These are phyloP conservation scores for Rusavskia elegans DNA, from an alignment of 495 filamentous ascomycete species.

Conservation along the genomic window DNA sequence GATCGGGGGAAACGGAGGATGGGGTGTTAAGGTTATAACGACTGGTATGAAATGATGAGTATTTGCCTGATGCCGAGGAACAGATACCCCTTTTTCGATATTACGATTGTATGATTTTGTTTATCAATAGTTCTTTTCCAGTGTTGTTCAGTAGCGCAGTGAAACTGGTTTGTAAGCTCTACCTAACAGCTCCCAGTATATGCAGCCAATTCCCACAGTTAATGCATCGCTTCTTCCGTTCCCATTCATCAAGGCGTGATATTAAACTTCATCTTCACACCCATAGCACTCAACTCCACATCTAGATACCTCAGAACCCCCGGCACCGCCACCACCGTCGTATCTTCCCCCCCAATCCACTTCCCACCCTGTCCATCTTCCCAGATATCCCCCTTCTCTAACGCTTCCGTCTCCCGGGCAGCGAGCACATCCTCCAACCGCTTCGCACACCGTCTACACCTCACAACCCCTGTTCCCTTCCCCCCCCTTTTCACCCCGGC, in stretches of 20 bases:
- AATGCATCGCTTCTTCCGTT: no score
- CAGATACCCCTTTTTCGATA: no score
- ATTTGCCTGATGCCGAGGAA: no score
- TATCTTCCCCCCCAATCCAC: constrained; percentile 78
- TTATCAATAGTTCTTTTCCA: no score
- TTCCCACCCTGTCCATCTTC: constrained; percentile 72
- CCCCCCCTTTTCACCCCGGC: constrained; percentile 8
- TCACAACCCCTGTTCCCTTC: constrained; percentile 46
- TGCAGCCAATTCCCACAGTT: no score
- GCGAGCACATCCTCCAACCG: constrained; percentile 41
- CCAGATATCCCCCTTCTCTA: constrained; percentile 58
- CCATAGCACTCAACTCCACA: constrained; percentile 90
- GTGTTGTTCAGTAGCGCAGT: no score
- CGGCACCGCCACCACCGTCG: constrained; percentile 79
- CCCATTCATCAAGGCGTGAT: constrained; percentile 35
- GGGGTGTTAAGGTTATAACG: not conserved
- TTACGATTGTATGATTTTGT: no score
- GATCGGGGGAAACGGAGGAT: constrained; percentile 19
- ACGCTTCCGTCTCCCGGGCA: constrained; percentile 16
- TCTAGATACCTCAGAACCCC: constrained; percentile 86
- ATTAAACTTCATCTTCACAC: constrained; percentile 76
- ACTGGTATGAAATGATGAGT: not conserved
- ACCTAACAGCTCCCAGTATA: no score
- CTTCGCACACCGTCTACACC: constrained; percentile 72
- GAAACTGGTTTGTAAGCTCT: no score